These are phyloP conservation scores for Colletotrichum truncatum DNA, from an alignment of 2,329 filamentous ascomycete genomes.

Conservation along the genomic window DNA sequence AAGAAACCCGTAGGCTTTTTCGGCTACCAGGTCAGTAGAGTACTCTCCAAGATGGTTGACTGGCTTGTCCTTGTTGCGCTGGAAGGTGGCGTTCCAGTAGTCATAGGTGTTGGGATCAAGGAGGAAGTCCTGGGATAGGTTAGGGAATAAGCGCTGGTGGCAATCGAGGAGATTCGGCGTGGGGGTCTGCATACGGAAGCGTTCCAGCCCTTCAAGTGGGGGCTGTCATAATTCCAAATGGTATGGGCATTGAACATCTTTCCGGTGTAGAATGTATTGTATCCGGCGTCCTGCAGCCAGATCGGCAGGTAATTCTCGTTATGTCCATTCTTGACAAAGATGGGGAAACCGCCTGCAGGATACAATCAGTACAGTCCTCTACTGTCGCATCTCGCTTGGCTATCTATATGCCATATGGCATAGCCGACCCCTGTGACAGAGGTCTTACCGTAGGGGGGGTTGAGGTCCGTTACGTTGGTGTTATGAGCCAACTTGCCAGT, in stretches of 20 bases:
- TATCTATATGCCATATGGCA: no score
- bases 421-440: no score
- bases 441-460: conserved; percentile 64
- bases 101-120: conserved; percentile 74
- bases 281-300: conserved; percentile 60
- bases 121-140: conserved; percentile 51
- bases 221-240: conserved; percentile 57
- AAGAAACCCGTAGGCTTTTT: conserved; percentile 68
- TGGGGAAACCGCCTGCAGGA: conserved; percentile 51
- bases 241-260: conserved; percentile 64
- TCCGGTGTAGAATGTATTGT: conserved; percentile 64
- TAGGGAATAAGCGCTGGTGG: background rate
- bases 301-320: conserved; percentile 60
- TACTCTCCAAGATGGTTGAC: conserved; percentile 50
- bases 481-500: conserved; percentile 72
- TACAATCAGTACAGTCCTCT: conserved; percentile 27
- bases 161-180: background rate
- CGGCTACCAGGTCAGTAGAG: conserved; percentile 65
- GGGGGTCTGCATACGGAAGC: conserved; percentile 45
- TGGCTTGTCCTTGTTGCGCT: conserved; percentile 62
- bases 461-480: conserved; percentile 67
- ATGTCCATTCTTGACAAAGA: conserved; percentile 58
- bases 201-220: conserved; percentile 65
- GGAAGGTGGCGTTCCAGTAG: conserved; percentile 73
- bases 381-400: no score